Base-by-base conservation (phyloP, 495 filamentous ascomycete genomes). In the Aspergillus indologenus region DNA sequence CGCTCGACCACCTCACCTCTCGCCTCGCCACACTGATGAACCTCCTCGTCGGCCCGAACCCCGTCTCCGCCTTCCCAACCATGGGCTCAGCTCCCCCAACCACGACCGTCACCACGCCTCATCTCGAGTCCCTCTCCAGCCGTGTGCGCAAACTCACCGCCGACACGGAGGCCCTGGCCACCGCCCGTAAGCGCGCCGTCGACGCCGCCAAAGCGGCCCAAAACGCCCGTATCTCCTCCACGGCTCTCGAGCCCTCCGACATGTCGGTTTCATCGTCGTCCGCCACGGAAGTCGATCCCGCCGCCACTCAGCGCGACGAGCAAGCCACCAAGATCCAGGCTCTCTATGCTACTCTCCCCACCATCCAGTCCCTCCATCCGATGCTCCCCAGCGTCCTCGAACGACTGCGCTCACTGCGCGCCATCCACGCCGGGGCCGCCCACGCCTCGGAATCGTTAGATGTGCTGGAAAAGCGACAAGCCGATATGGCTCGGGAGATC, bases 251-350 rank as follows among this genome's bases (percentile, higher is more conserved):
- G 40, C 58, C 63, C 15, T 63, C 59, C 11, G 63, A 64, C 8
- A 55, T 60, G 24, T 48, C 78, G 81, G 11, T 90, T 85, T 53
- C 75, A 87, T 49, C 75, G 90, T 31, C 91, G 85, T 67, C 71
- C 15, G 58, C 63, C 12, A 66, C 65, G 3, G 74, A 74, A 14
- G 65, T 66, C 34, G 66, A 68, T 43, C 61, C 58, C 6, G 57
- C 69, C 5, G 64, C 64, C 11, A 64, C 65, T 9, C 69, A 75
- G 53, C 72, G 79, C 56, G 80, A 84, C 34, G 90, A 95, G 65
- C 84, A 90, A 62, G 81, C 82, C 18, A 82, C 90, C 44, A 96
- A 96, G 70, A 88, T 98, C 68, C 93, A 96, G 64, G 92, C 92
- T 2, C 83, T 99, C 3, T 98, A 96, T 71, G 87, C 87, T 1